Evolutionary conservation across 306 rosid species (phyloP), one percentile per base, ranked within the genome.

Genomic region (Rosa multiflora): DNA sequence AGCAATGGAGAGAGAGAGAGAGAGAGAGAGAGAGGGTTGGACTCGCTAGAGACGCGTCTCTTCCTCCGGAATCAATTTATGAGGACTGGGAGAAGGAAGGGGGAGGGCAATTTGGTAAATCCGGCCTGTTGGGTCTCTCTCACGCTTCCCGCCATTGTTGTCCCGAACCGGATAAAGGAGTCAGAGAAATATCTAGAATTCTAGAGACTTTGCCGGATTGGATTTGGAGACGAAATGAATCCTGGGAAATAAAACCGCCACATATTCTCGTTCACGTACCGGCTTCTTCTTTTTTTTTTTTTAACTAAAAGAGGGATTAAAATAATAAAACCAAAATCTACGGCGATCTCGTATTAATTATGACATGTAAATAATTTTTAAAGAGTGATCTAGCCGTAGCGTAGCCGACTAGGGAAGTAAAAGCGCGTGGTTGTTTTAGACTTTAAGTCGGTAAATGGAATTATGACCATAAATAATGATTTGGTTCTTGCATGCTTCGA

Each of bases 91-190:
- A 17, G 21, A 21, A 49, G 35, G 35, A 49, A 49, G 8, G 3
- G 40, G 67, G n/a, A 63, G 72, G 72, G 49, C n/a, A 67, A 8
- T 67, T 39, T 35, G 49, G 72, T 35, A 64, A 64, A 64, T 14
- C 35, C 35, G 35, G 35, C 35, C 35, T 32, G 35, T 32, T 32
- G 35, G 35, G 35, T 18, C 23, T 37, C 2, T 20, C 1, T 67
- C 48, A 67, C 71, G 26, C 26, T 67, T 67, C 71, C 71, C 71
- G 71, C 49, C 71, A 8, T 67, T 67, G 71, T 1, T 67, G 47
- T 67, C 48, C 14, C 17, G 17, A 37, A 0, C 12, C 26, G 6
- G 42, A 29, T 14, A 6, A 15, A 64, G 35, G 44, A 62, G 69
- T 59, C 39, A 10, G 2, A 23, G 37, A 59, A 5, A 32, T 32